A percentile compares a stretch with the other conserved stretches of the same genome.
Conservation (phyloP, 2,329 filamentous ascomycete species). For the Trichoderma polysporum region DNA sequence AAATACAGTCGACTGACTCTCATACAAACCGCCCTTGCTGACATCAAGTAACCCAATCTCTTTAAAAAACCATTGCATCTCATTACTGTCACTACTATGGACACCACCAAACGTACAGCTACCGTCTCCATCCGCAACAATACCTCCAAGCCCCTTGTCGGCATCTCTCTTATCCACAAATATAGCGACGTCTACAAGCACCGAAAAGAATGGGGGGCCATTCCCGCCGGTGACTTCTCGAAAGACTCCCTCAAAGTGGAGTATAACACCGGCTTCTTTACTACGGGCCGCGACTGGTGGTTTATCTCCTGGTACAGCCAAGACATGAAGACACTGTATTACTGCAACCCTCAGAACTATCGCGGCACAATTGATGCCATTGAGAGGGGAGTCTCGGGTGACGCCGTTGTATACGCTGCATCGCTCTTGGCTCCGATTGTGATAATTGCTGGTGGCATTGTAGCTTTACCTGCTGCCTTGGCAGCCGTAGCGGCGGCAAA, state of each 20-base stretch:
- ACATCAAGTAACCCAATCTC: no score
- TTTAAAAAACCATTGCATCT: no score
- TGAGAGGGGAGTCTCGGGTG: background rate
- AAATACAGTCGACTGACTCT: background rate
- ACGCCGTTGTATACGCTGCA: background rate
- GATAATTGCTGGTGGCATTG: background rate
- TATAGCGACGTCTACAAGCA: conserved; percentile 25
- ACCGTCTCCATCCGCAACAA: conserved; percentile 22
- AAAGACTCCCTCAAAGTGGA: conserved; percentile 18
- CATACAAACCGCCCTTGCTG: no score
- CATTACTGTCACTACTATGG: background rate
- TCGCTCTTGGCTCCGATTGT: background rate
- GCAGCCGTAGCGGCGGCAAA: background rate
- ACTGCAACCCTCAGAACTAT: conserved; percentile 21
- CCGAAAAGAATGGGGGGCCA: conserved; percentile 18
- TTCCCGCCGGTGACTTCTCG: background rate
- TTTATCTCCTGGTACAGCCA: conserved; percentile 22
- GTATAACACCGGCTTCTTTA: conserved; percentile 24
- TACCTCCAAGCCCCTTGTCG: conserved; percentile 16
- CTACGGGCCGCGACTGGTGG: conserved; percentile 25
- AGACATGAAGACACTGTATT: conserved; percentile 21
- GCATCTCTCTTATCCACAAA: conserved; percentile 22
- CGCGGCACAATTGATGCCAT: background rate
- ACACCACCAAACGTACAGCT: conserved; percentile 15
- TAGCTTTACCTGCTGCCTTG: background rate